Evolutionary conservation across 306 rosid species (phyloP).

Genomic region (Vachellia pachyceras): DNA sequence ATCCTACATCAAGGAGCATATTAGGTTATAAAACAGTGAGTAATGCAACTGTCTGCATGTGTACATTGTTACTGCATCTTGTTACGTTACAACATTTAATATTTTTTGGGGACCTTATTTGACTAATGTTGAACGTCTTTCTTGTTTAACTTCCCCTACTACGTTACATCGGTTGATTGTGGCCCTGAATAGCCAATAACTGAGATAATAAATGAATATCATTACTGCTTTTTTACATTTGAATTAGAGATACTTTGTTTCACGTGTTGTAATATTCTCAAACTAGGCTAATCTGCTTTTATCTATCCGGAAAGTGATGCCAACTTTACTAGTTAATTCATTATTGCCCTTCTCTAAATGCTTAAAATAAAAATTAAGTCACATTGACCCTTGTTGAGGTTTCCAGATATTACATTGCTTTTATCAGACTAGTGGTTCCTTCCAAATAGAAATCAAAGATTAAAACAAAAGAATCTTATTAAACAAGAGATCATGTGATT

Average conservation of each 20-base stretch:
- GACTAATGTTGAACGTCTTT: constrained; percentile 3
- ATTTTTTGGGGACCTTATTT: constrained; percentile 20
- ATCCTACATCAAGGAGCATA: constrained; percentile 93
- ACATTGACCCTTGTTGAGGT: neutral
- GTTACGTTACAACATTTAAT: constrained; percentile 2
- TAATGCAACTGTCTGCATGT: constrained; percentile 30
- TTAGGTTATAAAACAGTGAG: constrained; percentile 85
- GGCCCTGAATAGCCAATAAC: neutral
- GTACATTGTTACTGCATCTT: neutral
- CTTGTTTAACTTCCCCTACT: neutral
- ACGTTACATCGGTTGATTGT: constrained; percentile 4
- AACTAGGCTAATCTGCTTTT: constrained; percentile 5
- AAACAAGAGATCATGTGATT: neutral
- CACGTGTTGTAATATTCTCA: constrained; percentile 1
- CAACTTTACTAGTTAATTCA: neutral
- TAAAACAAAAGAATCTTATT: neutral
- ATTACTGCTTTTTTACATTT: constrained; percentile 12
- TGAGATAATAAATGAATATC: constrained; percentile 6
- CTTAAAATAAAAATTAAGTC: neutral
- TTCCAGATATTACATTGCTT: neutral
- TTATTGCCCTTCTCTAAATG: constrained; percentile 12
- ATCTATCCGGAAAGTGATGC: constrained; percentile 8
- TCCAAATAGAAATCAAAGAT: neutral
- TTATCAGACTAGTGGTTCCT: neutral
- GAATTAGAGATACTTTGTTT: constrained; percentile 8